Percentiles rank a stretch among this genome's conserved stretches.
These are phyloP conservation scores for Backusella macrospora DNA, from an alignment of 192 early-diverging fungal species.

Conservation along the genomic window DNA sequence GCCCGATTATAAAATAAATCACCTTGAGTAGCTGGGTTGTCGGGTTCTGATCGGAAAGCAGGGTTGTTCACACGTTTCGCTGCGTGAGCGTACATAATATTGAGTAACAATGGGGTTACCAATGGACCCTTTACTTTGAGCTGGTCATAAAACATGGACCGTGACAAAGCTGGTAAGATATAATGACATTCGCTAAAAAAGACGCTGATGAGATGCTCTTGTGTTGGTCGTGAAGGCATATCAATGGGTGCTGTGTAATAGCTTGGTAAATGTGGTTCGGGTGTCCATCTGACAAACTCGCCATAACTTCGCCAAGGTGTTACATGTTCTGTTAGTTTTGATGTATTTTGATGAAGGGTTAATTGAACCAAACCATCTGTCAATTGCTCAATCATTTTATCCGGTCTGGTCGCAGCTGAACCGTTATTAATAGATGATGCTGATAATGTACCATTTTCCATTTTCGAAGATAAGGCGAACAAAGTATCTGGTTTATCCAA, in stretches of 20 bases:
- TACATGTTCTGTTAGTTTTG: slow-evolving; percentile 17
- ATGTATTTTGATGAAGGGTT: slow-evolving; percentile 24
- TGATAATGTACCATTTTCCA: neutral
- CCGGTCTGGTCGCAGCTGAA: slow-evolving; percentile 9
- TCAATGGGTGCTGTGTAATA: slow-evolving; percentile 32
- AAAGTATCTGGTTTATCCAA: slow-evolving; percentile 16
- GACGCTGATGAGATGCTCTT: slow-evolving; percentile 39
- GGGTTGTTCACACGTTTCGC: slow-evolving; percentile 25
- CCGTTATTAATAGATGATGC: neutral
- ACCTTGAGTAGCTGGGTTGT: slow-evolving; percentile 21
- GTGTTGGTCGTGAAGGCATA: slow-evolving; percentile 38
- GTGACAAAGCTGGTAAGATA: slow-evolving; percentile 28
- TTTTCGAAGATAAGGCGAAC: slow-evolving; percentile 10
- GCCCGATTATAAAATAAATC: slow-evolving; percentile 44
- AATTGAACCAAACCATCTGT: slow-evolving; percentile 24
- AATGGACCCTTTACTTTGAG: slow-evolving; percentile 31
- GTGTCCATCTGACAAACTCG: slow-evolving; percentile 27
- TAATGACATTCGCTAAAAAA: slow-evolving; percentile 34
- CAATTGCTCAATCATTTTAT: slow-evolving; percentile 39
- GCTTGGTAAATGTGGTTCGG: slow-evolving; percentile 34
- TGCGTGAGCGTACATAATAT: slow-evolving; percentile 45
- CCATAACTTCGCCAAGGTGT: slow-evolving; percentile 38
- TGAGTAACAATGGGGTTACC: slow-evolving; percentile 39
- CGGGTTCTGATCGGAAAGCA: slow-evolving; percentile 18
- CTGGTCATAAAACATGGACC: slow-evolving; percentile 34